Evolutionary conservation across 305 asterid genomes (phyloP).

Genomic region (Euphrasia arctica): DNA sequence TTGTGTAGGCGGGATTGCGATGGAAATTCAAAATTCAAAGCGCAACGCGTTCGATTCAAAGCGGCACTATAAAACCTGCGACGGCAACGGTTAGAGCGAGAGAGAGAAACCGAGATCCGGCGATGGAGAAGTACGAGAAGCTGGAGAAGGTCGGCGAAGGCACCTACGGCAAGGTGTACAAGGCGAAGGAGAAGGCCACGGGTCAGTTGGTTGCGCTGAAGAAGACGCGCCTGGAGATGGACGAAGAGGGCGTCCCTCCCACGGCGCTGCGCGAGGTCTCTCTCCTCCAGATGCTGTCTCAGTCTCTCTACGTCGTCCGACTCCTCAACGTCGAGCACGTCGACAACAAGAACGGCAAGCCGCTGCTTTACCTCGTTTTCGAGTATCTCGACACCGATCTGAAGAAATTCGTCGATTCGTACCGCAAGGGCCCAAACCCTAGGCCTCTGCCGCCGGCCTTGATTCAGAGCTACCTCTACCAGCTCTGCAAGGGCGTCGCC

Average conservation of each 20-base stretch:
- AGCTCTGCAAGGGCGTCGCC: constrained; percentile 86
- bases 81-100: neutral
- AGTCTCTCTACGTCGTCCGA: constrained; percentile 78
- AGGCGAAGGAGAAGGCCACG: constrained; percentile 81
- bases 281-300: constrained; percentile 94
- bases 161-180: constrained; percentile 95
- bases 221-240: constrained; percentile 95
- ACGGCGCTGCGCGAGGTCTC: constrained; percentile 93
- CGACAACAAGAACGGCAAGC: constrained; percentile 78
- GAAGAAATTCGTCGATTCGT: constrained; percentile 76
- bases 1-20: constrained; percentile 10
- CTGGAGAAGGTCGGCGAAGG: constrained; percentile 98
- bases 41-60: neutral
- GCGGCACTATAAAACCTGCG: neutral
- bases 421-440: constrained; percentile 76
- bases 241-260: constrained; percentile 94
- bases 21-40: constrained; percentile 33
- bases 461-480: constrained; percentile 72
- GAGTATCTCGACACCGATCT: constrained; percentile 96
- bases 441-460: constrained; percentile 56
- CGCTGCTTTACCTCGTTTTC: constrained; percentile 81
- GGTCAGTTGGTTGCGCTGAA: constrained; percentile 90
- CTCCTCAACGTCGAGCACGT: constrained; percentile 82
- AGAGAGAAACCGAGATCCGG: neutral
- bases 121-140: constrained; percentile 89